Evolutionary conservation across 352 stramenopile species (phyloP).

Genomic region (Globisporangium cystogenes): DNA sequence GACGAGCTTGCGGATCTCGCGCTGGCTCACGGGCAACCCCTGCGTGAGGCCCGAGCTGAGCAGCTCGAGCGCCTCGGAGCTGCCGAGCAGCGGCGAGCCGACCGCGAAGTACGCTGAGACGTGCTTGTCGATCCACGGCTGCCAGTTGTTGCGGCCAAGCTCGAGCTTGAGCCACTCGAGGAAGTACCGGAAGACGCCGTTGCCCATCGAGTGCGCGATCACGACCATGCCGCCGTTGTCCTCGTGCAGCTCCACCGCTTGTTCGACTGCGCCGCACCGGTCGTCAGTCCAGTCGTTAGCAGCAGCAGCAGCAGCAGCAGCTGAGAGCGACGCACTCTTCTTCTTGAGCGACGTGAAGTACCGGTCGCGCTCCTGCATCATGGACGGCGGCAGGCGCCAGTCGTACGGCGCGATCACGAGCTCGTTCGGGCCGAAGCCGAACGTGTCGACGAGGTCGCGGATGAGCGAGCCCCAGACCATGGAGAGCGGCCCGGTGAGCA

Average conservation of each 20-base stretch:
- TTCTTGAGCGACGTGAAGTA: slow-evolving; percentile 70
- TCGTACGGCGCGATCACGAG: slow-evolving; percentile 75
- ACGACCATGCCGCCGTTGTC: slow-evolving; percentile 47
- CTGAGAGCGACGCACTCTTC: slow-evolving; percentile 37
- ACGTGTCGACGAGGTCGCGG: slow-evolving; percentile 61
- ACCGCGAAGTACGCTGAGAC: slow-evolving; percentile 77
- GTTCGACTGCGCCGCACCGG: slow-evolving; percentile 56
- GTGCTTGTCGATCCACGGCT: slow-evolving; percentile 70
- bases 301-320: background rate
- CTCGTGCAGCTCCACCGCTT: slow-evolving; percentile 45
- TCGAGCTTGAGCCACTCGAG: slow-evolving; percentile 77
- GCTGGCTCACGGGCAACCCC: slow-evolving; percentile 57
- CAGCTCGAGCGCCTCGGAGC: slow-evolving; percentile 61
- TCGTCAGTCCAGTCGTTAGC: too few species aligned
- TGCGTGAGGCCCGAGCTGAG: slow-evolving; percentile 58
- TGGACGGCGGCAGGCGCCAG: slow-evolving; percentile 70
- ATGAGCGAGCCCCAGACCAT: slow-evolving; percentile 69
- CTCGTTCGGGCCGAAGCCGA: slow-evolving; percentile 58
- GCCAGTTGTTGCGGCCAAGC: slow-evolving; percentile 62
- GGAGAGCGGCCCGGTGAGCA: slow-evolving; percentile 69
- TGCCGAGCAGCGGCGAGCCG: slow-evolving; percentile 63
- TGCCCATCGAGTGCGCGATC: slow-evolving; percentile 81
- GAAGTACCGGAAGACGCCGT: slow-evolving; percentile 78
- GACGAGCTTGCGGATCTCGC: slow-evolving; percentile 63
- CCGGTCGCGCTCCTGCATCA: slow-evolving; percentile 65